Conservation (phyloP, 176 grass and related monocot species). For the Triticum urartu region DNA sequence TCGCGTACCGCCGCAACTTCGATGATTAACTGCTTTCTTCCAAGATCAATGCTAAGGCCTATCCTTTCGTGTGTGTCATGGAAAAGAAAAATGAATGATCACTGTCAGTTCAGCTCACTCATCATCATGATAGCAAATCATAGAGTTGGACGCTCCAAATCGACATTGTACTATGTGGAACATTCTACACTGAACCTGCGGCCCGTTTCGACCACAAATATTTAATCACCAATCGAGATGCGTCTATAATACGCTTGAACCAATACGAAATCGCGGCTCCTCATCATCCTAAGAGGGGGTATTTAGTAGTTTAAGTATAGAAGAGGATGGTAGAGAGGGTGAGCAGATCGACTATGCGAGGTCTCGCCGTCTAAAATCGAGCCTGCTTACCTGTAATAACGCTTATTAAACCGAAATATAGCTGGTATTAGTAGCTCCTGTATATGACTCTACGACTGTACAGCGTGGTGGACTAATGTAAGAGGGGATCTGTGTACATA, state of each 20-base stretch:
- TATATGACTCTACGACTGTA: not conserved
- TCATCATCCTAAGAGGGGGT: not conserved
- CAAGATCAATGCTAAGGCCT: too few species aligned
- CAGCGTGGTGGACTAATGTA: not conserved
- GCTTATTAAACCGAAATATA: not conserved
- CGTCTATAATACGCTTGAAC: too few species aligned
- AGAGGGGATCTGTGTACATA: not conserved
- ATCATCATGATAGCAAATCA: too few species aligned
- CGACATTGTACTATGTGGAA: too few species aligned
- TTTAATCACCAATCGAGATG: too few species aligned
- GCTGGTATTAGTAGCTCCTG: not conserved
- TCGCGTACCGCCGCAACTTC: not conserved
- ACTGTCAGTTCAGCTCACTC: too few species aligned
- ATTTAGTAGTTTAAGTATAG: not conserved
- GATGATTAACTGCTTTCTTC: not conserved
- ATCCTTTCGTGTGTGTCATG: too few species aligned
- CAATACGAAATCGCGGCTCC: not conserved
- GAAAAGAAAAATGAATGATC: too few species aligned
- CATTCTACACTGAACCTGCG: too few species aligned
- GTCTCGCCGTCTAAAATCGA: not conserved
- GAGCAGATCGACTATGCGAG: not conserved
- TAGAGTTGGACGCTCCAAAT: too few species aligned
- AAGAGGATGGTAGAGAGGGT: too few species aligned
- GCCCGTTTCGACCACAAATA: too few species aligned
- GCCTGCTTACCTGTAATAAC: not conserved